These are phyloP conservation scores for Monosporozyma aerobia DNA, from an alignment of 805 yeast genomes.

Conservation along the genomic window DNA sequence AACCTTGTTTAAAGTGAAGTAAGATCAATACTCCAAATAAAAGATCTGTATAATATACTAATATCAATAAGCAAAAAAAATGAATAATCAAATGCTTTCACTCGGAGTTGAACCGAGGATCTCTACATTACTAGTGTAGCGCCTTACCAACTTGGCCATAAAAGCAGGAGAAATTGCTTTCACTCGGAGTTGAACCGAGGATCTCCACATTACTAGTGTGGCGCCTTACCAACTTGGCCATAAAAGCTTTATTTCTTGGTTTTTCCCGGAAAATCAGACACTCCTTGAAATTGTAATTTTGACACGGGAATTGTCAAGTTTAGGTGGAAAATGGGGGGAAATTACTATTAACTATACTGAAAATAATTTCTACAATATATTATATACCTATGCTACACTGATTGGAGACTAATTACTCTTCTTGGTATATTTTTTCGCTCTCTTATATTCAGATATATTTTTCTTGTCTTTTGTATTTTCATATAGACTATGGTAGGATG, in stretches of 20 bases:
- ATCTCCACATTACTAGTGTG: conserved; percentile 84
- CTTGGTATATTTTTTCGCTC: too few relatives aligned
- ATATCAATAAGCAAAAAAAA: not conserved
- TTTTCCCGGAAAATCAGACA: not conserved
- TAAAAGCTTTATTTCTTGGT: conserved; percentile 32
- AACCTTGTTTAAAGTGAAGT: too few relatives aligned
- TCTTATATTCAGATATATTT: too few relatives aligned
- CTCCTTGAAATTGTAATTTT: not conserved
- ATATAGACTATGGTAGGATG: too few relatives aligned
- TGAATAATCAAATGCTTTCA: conserved; percentile 38
- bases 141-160: conserved; percentile 68
- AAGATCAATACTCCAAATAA: too few relatives aligned
- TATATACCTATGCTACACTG: too few relatives aligned
- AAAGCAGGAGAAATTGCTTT: conserved; percentile 38
- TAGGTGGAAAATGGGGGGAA: too few relatives aligned
- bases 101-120: conserved; percentile 74
- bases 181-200: conserved; percentile 73
- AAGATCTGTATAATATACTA: too few relatives aligned
- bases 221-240: conserved; percentile 77
- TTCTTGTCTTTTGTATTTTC: too few relatives aligned
- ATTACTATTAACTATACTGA: too few relatives aligned
- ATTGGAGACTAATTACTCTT: too few relatives aligned
- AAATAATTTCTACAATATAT: too few relatives aligned
- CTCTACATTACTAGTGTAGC: conserved; percentile 85
- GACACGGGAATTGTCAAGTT: not conserved